Evolutionary conservation across 495 filamentous ascomycete genomes (phyloP), one percentile per base, ranked within the genome.

Genomic region (Penicillium pulvis): DNA sequence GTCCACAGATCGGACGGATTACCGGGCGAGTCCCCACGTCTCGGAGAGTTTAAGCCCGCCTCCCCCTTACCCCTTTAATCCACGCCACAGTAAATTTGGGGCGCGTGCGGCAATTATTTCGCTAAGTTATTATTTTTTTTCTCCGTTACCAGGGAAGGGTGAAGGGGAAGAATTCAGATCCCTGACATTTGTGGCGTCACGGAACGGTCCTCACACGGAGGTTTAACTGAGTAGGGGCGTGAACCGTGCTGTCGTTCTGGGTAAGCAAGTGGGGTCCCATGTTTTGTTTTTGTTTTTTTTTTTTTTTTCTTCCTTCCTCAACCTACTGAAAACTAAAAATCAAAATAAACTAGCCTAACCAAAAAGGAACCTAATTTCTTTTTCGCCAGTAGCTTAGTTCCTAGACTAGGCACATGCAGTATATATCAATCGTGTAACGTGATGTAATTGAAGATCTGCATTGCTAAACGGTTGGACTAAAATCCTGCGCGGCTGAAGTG

Each of bases 1-100:
- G 28, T 28, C 28, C 6, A 28, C 61, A 67, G 67, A 65, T 73
- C 72, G 72, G 72, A 64, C 61, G 57, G 68, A 70, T 71, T 71
- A 64, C 59, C 60, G 61, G 70, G 56, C 57, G 49, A 54, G 57
- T 68, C 66, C 61, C 71, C 70, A 72, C 68, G 57, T 20, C 49
- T 57, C 56, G 66, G 65, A 60, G 60, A 64, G 39, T 59, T 62
- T 53, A 60, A 63, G 53, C 58, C 63, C 66, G 16, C 4, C 39
- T 44, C 20, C 36, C 51, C 36, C 39, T 53, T 43, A 30, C 35
- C 51, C 51, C 51, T 60, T 64, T 60, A 48, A 55, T 26, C 45
- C 44, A 58, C 47, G 57, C 61, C 58, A 59, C 61, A 43, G 33
- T 31, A 23, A 17, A 48, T 36, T 51, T 33, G 41, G 53, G 53